A percentile compares a stretch with the other conserved stretches of the same genome.
Conservation (phyloP, 305 asterid genomes). For the Fraxinus paxiana region DNA sequence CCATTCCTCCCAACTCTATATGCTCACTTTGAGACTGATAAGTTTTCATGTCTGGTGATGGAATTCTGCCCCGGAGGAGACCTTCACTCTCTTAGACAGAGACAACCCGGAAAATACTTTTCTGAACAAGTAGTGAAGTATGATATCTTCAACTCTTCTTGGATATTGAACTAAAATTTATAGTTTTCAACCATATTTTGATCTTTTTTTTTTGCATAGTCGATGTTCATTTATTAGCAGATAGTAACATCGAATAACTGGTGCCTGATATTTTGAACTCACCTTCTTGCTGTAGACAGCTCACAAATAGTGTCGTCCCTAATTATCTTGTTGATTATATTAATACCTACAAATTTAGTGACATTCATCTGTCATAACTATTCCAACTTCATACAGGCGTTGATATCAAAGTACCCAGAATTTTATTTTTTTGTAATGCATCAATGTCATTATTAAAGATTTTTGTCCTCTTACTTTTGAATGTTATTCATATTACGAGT, state of each 20-base stretch:
- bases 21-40: constrained; percentile 43
- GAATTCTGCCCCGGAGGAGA: constrained; percentile 62
- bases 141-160: not conserved
- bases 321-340: not conserved
- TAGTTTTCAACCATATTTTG: not conserved
- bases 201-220: not conserved
- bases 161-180: not conserved
- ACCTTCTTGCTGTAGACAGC: too few species aligned
- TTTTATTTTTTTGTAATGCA: not conserved
- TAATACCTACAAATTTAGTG: not conserved
- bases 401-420: not conserved
- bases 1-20: constrained; percentile 48
- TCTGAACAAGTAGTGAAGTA: constrained; percentile 55
- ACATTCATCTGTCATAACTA: not conserved
- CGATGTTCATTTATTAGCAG: not conserved
- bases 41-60: constrained; percentile 51
- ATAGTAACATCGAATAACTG: not conserved
- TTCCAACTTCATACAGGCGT: not conserved
- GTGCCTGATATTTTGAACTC: too few species aligned
- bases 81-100: constrained; percentile 45
- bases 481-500: not conserved
- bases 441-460: not conserved
- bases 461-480: not conserved
- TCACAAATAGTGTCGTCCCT: not conserved
- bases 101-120: constrained; percentile 50